Conservation (phyloP, 2,329 filamentous ascomycete species). For the Colletotrichum sp. region DNA sequence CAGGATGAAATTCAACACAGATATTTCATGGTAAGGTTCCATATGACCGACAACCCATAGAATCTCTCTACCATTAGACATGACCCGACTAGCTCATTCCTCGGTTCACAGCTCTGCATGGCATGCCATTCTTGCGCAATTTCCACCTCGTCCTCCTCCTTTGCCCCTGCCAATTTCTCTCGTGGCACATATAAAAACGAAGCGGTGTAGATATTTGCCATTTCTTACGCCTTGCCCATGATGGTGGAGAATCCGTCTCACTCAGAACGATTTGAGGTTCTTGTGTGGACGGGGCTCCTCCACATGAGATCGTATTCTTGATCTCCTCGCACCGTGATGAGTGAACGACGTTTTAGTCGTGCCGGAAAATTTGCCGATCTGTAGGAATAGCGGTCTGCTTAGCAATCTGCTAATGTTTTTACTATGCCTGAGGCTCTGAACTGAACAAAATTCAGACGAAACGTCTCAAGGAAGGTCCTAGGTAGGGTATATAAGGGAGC, state of each 20-base stretch:
- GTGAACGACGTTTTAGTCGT: background rate
- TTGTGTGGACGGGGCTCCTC: background rate
- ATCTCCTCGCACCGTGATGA: background rate
- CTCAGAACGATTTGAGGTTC: background rate
- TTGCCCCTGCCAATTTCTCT: background rate
- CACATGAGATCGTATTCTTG: background rate
- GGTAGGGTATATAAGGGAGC: no score
- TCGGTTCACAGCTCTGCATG: rapidly evolving
- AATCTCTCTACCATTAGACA: no score
- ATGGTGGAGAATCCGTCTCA: background rate
- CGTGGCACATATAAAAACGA: background rate
- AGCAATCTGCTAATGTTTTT: background rate
- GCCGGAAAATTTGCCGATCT: background rate
- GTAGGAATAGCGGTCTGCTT: background rate
- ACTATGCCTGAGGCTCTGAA: no score
- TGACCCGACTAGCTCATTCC: background rate
- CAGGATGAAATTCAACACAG: no score
- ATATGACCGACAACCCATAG: no score
- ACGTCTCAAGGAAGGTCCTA: no score
- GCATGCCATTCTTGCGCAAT: background rate
- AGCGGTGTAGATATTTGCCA: background rate
- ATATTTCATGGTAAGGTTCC: no score
- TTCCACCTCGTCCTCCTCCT: background rate
- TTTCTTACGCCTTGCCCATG: background rate
- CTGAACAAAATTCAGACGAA: no score